These are phyloP conservation scores for Ceriops tagal DNA, from an alignment of 345 rosid species.

Conservation along the genomic window DNA sequence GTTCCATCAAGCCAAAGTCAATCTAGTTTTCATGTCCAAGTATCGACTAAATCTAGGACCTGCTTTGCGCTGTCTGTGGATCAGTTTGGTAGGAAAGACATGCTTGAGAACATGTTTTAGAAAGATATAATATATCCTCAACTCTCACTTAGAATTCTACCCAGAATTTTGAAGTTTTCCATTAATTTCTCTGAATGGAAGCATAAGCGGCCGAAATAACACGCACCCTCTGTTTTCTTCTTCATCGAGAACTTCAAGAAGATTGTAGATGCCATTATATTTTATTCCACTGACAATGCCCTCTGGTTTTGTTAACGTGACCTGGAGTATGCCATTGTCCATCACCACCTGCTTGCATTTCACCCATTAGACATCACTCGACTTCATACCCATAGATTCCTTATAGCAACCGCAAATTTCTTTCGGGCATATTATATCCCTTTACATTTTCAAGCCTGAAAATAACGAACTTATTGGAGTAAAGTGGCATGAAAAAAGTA, in stretches of 20 bases:
- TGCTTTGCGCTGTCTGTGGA: too few species aligned
- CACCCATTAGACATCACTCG: not conserved
- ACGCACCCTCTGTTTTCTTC: constrained; percentile 22
- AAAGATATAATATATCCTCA: too few species aligned
- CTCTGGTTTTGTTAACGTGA: constrained; percentile 26
- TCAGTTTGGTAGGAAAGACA: not conserved
- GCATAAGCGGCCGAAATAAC: not conserved
- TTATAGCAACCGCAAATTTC: too few species aligned
- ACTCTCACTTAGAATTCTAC: too few species aligned
- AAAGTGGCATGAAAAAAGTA: not conserved
- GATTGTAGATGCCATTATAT: constrained; percentile 22
- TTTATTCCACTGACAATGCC: constrained; percentile 27
- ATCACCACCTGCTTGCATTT: constrained; percentile 26
- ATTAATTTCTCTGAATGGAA: not conserved
- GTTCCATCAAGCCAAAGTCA: too few species aligned
- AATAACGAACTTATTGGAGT: not conserved
- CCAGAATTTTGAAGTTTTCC: too few species aligned
- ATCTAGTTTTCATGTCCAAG: too few species aligned
- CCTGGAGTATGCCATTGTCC: constrained; percentile 27
- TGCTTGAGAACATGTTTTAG: not conserved
- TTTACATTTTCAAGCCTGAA: too few species aligned
- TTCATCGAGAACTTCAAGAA: constrained; percentile 12
- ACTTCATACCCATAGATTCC: not conserved
- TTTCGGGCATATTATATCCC: too few species aligned
- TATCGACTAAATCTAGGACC: too few species aligned